Evolutionary conservation across 192 early-diverging fungal species (phyloP).

Genomic region (Entrophospora sp.): DNA sequence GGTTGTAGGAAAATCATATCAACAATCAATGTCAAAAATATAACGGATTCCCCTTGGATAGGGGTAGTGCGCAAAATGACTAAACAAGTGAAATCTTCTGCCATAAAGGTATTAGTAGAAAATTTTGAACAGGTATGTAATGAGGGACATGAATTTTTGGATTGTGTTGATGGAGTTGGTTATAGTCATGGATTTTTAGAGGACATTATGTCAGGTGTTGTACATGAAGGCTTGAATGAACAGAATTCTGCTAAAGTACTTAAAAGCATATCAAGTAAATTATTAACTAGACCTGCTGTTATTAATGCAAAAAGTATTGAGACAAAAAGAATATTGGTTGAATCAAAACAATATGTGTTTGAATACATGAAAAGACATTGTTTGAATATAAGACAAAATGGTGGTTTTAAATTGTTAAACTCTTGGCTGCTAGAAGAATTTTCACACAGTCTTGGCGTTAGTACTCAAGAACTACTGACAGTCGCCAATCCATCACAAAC

Average conservation of each 20-base stretch:
- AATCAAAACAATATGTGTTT: conserved; percentile 16
- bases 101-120: conserved; percentile 10
- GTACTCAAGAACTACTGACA: background rate
- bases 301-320: conserved; percentile 9
- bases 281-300: conserved; percentile 16
- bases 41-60: conserved; percentile 20
- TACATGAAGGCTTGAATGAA: conserved; percentile 16
- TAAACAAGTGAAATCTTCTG: background rate
- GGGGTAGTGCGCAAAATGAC: conserved; percentile 6
- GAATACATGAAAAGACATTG: conserved; percentile 19
- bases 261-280: conserved; percentile 12
- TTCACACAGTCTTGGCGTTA: conserved; percentile 11
- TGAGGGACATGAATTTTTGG: conserved; percentile 15
- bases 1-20: conserved; percentile 12
- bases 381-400: conserved; percentile 6
- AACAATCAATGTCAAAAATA: conserved; percentile 13
- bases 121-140: conserved; percentile 16
- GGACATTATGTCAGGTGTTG: conserved; percentile 16
- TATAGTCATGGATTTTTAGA: conserved; percentile 18
- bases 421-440: conserved; percentile 11
- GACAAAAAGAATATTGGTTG: background rate
- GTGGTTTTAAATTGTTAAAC: conserved; percentile 10
- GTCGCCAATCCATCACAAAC: too few species aligned
- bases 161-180: conserved; percentile 21
- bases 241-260: background rate